phyloP scores from a whole-genome alignment of 2,329 filamentous ascomycete species.

The Monilinia laxa region DNA sequence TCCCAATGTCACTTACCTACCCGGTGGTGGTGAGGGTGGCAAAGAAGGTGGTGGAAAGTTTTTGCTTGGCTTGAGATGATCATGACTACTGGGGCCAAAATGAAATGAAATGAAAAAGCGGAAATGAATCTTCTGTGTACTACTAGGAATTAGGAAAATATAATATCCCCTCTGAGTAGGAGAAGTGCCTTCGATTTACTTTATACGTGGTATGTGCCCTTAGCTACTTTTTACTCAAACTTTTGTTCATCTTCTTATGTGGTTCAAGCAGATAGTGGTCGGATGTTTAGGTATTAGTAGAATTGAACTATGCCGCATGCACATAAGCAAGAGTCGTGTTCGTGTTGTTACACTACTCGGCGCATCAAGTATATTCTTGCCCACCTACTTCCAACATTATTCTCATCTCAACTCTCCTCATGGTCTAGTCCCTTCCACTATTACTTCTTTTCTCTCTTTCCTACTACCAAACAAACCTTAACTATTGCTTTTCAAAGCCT shows the following conservation, averaged over 20 bases:
- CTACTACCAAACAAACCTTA: background rate
- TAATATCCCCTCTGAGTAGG: constrained; percentile 21
- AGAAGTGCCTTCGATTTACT: background rate
- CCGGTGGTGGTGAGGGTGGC: constrained; percentile 68
- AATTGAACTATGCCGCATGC: background rate
- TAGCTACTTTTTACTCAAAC: background rate
- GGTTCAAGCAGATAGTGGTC: background rate
- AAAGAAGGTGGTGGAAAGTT: constrained; percentile 55
- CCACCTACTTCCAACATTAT: background rate
- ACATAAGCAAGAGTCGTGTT: background rate
- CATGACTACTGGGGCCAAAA: constrained; percentile 19
- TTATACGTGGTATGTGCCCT: background rate
- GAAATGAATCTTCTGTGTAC: constrained; percentile 21
- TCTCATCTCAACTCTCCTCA: background rate
- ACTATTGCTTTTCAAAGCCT: too few relatives aligned
- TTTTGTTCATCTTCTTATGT: background rate
- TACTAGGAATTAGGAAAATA: constrained; percentile 24
- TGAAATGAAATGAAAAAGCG: constrained; percentile 9
- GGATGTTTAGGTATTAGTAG: background rate
- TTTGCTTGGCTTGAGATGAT: constrained; percentile 61
- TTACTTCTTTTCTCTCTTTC: background rate
- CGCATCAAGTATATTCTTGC: background rate
- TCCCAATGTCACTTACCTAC: constrained; percentile 94
- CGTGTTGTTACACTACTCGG: background rate
- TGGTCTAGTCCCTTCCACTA: background rate